Base-by-base conservation (phyloP, 2,329 filamentous ascomycete species). In the Hypoxylon sp. region DNA sequence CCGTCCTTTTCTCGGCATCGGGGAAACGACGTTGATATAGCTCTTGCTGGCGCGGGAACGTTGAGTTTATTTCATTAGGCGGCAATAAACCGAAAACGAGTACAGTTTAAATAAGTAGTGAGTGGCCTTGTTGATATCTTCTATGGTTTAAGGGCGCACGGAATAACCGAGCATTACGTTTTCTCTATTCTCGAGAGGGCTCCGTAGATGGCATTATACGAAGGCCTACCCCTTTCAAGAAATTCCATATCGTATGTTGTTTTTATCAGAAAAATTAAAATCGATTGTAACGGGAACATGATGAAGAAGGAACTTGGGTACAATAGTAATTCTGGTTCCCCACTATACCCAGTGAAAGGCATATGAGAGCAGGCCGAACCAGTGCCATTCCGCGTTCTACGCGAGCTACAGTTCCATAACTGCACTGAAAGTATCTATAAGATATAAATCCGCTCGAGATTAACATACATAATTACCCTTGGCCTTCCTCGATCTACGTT, bases 1-100 rank as follows among this genome's bases (percentile, higher is more conserved):
- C 79, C 46, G 79, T 85, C 24, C 86, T 86, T 57, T 79, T 84
- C 3, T 79, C 37, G 85, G 85, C n/a, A 85, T 87, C 44, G 84
- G 84, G 6, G 77, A 83, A 62, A 72, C 78, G 11, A 79, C 83
- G 0, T 72, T 86, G 15, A 81, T 80, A 53, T 72, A 78, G 20
- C 82, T 86, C 41, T 77, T 79, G 41, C 68, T 79, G 17, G 72
- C 80, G 1, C 59, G 66, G 1, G 71, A 68, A 0, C 84, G 85
- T 0, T 80, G 74, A 17, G 77, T 85, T 28, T 87, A 88, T 70
- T 78, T 86, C 37, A 67, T 87, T 39, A 84, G 84, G 0, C 80
- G 85, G 1, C 79, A 75, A 1, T 65, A 77, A 64, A 62, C 68
- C 15, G 76, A 77, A 1, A 78, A 75, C n/a, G n/a, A n/a, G n/a